Conservation (phyloP, 2,329 filamentous ascomycete genomes). For the Calonectria leucothoes region DNA sequence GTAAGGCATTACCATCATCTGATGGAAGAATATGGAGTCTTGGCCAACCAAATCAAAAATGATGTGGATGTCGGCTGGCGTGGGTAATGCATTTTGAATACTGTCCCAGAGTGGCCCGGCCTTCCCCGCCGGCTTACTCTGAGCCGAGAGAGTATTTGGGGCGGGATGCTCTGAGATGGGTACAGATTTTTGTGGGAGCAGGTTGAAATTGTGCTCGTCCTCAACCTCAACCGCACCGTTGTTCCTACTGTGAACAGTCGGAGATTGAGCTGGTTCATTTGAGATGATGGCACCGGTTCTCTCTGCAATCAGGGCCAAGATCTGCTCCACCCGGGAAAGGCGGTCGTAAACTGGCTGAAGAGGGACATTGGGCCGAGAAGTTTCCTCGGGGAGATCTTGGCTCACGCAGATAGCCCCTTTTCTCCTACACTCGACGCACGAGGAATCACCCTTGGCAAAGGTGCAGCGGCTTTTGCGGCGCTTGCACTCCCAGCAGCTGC, state of each 20-base stretch:
- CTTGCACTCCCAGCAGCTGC: slow-evolving; percentile 1
- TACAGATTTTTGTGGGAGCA: not conserved
- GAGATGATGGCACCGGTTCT: not conserved
- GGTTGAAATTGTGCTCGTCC: not conserved
- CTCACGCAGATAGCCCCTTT: not conserved
- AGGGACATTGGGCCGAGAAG: not conserved
- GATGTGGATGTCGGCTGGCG: not conserved
- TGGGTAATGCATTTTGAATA: not conserved
- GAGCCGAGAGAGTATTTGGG: not conserved
- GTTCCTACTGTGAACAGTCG: not conserved
- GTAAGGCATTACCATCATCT: not conserved
- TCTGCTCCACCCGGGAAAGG: not conserved
- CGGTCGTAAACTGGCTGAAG: not conserved
- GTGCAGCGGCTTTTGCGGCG: not conserved
- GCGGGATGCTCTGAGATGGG: no score
- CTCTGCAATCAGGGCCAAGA: not conserved
- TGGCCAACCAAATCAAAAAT: not conserved
- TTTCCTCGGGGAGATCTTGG: not conserved
- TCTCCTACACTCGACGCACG: not conserved
- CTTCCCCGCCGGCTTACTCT: not conserved
- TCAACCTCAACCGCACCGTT: not conserved
- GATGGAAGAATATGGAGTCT: not conserved
- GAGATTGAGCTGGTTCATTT: no score
- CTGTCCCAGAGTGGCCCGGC: not conserved
- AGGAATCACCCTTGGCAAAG: not conserved